phyloP scores from a whole-genome alignment of 2,329 filamentous ascomycete genomes.

The Verticillium tricorpus region DNA sequence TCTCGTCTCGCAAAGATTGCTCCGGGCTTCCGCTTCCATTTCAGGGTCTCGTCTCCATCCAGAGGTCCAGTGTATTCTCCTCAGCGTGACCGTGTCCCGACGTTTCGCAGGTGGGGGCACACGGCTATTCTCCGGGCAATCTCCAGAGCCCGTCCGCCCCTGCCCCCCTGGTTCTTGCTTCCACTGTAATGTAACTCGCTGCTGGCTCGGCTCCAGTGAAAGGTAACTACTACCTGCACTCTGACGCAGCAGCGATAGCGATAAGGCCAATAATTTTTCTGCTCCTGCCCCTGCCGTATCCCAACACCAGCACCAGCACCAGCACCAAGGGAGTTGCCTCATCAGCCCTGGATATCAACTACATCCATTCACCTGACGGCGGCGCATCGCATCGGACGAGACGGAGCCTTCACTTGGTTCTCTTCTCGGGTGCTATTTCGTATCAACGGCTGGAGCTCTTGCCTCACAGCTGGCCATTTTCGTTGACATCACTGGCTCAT shows the following conservation, averaged over 20 bases:
- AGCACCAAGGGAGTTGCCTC: background rate
- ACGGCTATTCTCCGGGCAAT: background rate
- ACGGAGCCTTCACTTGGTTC: background rate
- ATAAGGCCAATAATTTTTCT: background rate
- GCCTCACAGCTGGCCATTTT: background rate
- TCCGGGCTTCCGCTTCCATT: background rate
- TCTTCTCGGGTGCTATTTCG: background rate
- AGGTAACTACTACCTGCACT: no score
- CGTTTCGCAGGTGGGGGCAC: background rate
- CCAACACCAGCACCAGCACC: background rate
- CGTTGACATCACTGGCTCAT: background rate
- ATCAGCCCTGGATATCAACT: background rate
- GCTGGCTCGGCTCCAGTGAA: no score
- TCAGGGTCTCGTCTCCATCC: background rate
- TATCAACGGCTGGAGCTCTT: background rate
- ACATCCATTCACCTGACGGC: background rate
- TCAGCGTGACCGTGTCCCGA: background rate
- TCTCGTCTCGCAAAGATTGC: background rate
- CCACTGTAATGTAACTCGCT: background rate
- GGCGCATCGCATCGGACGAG: background rate
- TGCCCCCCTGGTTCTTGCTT: background rate
- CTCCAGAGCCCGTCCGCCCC: background rate
- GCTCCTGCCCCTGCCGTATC: background rate
- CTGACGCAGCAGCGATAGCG: background rate
- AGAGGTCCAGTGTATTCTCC: background rate